Evolutionary conservation across 192 early-diverging fungal species (phyloP).

Genomic region (Backusella parvicylindrica): DNA sequence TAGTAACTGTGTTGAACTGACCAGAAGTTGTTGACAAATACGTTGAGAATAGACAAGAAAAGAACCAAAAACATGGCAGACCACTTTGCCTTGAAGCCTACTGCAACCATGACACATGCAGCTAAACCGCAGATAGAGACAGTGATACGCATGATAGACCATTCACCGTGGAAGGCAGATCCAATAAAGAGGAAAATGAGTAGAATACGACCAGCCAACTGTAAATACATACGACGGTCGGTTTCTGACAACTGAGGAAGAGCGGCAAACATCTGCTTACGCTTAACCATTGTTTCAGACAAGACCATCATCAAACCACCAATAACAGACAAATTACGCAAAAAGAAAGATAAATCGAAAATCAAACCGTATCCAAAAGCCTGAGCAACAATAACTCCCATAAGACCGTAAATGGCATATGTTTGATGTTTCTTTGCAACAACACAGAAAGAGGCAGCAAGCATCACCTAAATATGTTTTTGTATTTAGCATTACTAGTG

Average conservation of each 20-base stretch:
- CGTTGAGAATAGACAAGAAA: slow-evolving; percentile 86
- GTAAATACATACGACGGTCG: slow-evolving; percentile 86
- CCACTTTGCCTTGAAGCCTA: slow-evolving; percentile 98
- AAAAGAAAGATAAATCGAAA: slow-evolving; percentile 85
- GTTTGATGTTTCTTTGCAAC: slow-evolving; percentile 81
- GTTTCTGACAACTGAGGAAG: slow-evolving; percentile 82
- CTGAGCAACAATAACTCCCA: slow-evolving; percentile 80
- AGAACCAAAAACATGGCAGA: slow-evolving; percentile 92
- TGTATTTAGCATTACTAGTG: neutral
- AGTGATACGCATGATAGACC: slow-evolving; percentile 63
- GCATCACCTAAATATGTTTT: slow-evolving; percentile 55
- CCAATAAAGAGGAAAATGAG: slow-evolving; percentile 91
- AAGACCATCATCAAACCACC: slow-evolving; percentile 95
- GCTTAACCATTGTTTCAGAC: slow-evolving; percentile 69
- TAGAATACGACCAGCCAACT: slow-evolving; percentile 88
- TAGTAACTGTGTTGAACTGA: slow-evolving; percentile 81
- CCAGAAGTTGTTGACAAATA: slow-evolving; percentile 98
- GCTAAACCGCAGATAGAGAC: slow-evolving; percentile 73
- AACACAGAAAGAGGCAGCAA: slow-evolving; percentile 78
- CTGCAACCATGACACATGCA: slow-evolving; percentile 91
- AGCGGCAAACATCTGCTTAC: slow-evolving; percentile 82
- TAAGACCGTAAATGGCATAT: slow-evolving; percentile 78
- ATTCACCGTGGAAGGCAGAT: slow-evolving; percentile 84
- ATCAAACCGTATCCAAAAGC: slow-evolving; percentile 93
- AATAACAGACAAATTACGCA: slow-evolving; percentile 90